phyloP scores from a whole-genome alignment of 805 yeast genomes.

The Lipomyces starkeyi region DNA sequence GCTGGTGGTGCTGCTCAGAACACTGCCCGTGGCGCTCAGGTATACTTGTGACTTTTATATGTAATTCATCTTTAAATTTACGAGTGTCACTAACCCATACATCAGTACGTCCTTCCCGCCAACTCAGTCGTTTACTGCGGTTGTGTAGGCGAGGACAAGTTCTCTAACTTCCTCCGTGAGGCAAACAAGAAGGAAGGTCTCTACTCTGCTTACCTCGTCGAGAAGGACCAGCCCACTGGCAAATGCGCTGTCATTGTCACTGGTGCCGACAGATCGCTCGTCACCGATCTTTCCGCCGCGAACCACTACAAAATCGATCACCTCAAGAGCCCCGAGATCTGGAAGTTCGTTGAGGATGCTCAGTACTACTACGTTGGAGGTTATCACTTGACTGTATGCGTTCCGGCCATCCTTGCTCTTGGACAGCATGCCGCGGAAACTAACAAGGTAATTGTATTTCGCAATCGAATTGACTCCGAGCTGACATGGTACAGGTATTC shows the following conservation, averaged over 20 bases:
- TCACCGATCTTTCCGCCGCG: constrained; percentile 97
- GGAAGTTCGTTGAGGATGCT: constrained; percentile 83
- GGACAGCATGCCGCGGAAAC: constrained; percentile 90
- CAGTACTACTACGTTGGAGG: constrained; percentile 93
- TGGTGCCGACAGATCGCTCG: constrained; percentile 88
- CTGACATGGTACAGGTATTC: constrained; percentile 47
- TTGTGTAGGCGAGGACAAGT: constrained; percentile 91
- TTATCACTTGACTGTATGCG: constrained; percentile 98
- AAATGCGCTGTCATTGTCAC: constrained; percentile 96
- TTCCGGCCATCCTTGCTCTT: constrained; percentile 85
- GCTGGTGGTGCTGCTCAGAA: constrained; percentile 99
- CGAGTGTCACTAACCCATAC: background rate
- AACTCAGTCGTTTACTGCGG: constrained; percentile 92
- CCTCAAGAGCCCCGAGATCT: constrained; percentile 85
- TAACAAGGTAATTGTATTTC: constrained; percentile 59
- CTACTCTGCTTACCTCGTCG: constrained; percentile 79
- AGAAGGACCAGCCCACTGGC: constrained; percentile 77
- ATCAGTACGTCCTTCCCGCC: constrained; percentile 70
- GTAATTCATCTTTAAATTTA: background rate
- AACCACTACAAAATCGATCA: constrained; percentile 93
- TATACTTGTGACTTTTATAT: background rate
- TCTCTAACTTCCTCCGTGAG: constrained; percentile 74
- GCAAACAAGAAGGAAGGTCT: constrained; percentile 93
- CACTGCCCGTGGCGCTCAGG: constrained; percentile 97
- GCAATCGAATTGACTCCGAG: background rate